phyloP scores from a whole-genome alignment of 106 monocot genomes.

The Platanthera zijinensis region DNA sequence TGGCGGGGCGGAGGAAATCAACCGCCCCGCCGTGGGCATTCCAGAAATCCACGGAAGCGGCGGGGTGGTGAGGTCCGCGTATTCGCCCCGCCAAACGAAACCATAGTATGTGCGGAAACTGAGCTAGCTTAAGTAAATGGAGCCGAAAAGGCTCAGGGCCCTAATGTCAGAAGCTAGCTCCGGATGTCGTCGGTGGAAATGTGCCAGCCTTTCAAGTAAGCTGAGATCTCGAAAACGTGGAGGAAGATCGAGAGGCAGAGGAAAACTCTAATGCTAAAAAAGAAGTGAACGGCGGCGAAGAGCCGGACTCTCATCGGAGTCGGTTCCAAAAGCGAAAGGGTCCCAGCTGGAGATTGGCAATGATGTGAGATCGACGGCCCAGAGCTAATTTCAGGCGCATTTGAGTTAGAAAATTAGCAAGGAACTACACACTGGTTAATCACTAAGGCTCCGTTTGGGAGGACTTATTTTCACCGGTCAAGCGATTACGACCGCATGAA shows the following conservation, averaged over 20 bases:
- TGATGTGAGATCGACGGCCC: too few species aligned
- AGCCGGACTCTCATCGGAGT: constrained; percentile 10
- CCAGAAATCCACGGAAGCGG: constrained; percentile 29
- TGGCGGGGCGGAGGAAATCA: too few species aligned
- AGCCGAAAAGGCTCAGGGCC: constrained; percentile 17
- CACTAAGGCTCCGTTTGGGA: too few species aligned
- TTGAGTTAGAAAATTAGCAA: too few species aligned
- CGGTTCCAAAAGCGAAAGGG: too few species aligned
- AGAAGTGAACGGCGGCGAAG: constrained; percentile 22
- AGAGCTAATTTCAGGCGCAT: too few species aligned
- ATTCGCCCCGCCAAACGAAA: too few species aligned
- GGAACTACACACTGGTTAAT: too few species aligned
- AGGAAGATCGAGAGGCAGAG: constrained; percentile 43
- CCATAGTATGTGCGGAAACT: constrained; percentile 11
- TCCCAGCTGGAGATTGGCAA: too few species aligned
- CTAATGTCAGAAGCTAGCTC: not conserved
- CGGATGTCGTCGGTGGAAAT: constrained; percentile 17
- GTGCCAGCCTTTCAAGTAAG: constrained; percentile 43
- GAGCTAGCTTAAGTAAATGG: constrained; percentile 46
- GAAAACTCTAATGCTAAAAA: constrained; percentile 29
- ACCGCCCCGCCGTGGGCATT: too few species aligned
- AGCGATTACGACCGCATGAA: too few species aligned
- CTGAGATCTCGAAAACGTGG: constrained; percentile 53
- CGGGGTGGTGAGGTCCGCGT: constrained; percentile 45
- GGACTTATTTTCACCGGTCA: too few species aligned